Evolutionary conservation across 768 basidiomycete genomes (phyloP), one percentile per base, ranked within the genome.

Genomic region (Coprinopsis sp.): DNA sequence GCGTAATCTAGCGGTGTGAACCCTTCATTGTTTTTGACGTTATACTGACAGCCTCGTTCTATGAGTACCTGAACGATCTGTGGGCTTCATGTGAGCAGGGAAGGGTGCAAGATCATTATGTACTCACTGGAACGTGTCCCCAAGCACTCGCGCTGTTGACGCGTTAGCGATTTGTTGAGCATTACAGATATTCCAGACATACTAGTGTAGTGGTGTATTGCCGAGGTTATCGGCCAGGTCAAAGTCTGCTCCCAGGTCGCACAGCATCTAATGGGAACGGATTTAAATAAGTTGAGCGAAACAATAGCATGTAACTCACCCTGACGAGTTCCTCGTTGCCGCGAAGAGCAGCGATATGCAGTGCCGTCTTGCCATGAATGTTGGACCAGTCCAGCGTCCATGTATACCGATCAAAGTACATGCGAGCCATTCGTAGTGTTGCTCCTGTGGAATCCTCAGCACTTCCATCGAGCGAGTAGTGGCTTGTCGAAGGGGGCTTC

Each of bases 1-100:
- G 93, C 91, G 63, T 94, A 96, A 66, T 97, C 94, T 1, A 84
- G 83, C 8, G 94, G 85, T 8, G 88, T 90, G 62, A 92, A 96
- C 0, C 92, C 92, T 51, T 90, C 82, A 50, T 92, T 91, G 61
- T 97, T 97, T 52, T 85, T 79, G 18, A 83, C 84, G 22, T 79
- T 70, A 61, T 81, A 90, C 57, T 85, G 84, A 57, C 91, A 94
- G 1, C 94, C 92, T 50, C 88, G 75, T 62, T 93, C 90, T 49
- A 97, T 88, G 37, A 97, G 73, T 13, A 92, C 66, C 64, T 88
- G 88, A 5, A 95, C 84, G 34, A 91, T 78, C 80, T 91, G 58
- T 14, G 43, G 29, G 18, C 23, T 33, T 24, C 2, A 38, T 16
- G n/a, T 38, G 14, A 14, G 1, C 14, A 18, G 22, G 2, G 13